phyloP scores from a whole-genome alignment of 495 filamentous ascomycete species.

The Acidiella bohemica region DNA sequence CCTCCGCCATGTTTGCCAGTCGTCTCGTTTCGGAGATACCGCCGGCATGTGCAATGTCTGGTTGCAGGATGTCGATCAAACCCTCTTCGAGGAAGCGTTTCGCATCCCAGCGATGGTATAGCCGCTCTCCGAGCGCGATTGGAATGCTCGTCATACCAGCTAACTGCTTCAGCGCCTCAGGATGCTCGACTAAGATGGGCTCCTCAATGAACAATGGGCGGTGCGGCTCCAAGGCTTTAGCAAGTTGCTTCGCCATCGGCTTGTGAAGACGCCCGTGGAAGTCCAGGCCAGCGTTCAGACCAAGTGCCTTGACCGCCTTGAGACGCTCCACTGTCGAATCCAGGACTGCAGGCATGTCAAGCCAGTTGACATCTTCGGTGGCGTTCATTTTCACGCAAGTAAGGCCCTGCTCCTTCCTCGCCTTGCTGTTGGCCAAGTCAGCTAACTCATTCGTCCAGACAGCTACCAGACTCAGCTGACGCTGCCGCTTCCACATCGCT shows the following conservation, averaged over 20 bases:
- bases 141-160: conserved; percentile 48
- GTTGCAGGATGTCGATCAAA: conserved; percentile 62
- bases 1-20: conserved; percentile 62
- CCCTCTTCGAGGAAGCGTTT: conserved; percentile 47
- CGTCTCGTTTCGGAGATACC: conserved; percentile 60
- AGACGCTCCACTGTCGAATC: conserved; percentile 55
- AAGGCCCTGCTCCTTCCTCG: conserved; percentile 57
- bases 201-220: conserved; percentile 71
- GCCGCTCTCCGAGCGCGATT: conserved; percentile 63
- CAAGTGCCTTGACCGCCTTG: conserved; percentile 53
- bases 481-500: conserved; percentile 43
- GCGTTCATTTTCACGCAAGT: conserved; percentile 70
- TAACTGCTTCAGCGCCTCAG: conserved; percentile 54
- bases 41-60: conserved; percentile 63
- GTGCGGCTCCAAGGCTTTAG: conserved; percentile 55
- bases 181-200: conserved; percentile 58
- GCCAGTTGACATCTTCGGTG: conserved; percentile 65
- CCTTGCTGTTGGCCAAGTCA: too few relatives aligned
- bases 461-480: too few relatives aligned
- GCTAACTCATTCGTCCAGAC: too few relatives aligned
- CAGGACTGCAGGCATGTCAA: conserved; percentile 55
- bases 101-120: conserved; percentile 64
- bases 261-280: conserved; percentile 71
- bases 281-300: conserved; percentile 60
- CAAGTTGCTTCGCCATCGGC: conserved; percentile 67